phyloP scores from a whole-genome alignment of 1,284 basidiomycete genomes.

The Leccinum huronense region DNA sequence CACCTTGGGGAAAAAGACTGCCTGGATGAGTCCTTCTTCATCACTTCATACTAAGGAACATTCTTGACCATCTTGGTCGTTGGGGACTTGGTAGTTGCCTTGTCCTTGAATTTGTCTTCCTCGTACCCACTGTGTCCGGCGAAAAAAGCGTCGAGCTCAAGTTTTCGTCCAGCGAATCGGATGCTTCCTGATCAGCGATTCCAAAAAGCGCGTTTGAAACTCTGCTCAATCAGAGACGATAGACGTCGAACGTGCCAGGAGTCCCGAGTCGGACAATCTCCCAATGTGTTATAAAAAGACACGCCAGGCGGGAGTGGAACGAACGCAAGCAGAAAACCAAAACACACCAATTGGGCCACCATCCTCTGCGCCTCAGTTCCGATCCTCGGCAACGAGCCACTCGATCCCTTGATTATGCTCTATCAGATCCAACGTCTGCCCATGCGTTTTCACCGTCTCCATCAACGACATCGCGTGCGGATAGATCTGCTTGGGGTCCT shows the following conservation, averaged over 20 bases:
- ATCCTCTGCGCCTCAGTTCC: conserved; percentile 28
- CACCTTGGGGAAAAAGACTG: conserved; percentile 53
- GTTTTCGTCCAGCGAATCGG: conserved; percentile 61
- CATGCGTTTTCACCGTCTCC: background rate
- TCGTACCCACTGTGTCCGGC: conserved; percentile 79
- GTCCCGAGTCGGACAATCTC: too few species aligned
- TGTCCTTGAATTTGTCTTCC: conserved; percentile 49
- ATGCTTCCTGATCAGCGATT: too few species aligned
- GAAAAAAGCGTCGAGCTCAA: conserved; percentile 41
- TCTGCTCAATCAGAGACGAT: too few species aligned
- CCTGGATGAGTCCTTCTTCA: conserved; percentile 88
- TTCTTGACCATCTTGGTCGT: conserved; percentile 97
- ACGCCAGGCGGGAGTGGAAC: background rate
- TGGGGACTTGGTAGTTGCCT: conserved; percentile 46
- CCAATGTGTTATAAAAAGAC: too few species aligned
- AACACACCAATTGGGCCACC: background rate
- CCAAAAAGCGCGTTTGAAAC: too few species aligned
- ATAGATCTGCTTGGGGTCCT: background rate
- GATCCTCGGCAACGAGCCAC: background rate
- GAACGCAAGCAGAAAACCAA: background rate
- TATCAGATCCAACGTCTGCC: background rate
- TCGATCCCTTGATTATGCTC: background rate
- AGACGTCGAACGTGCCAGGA: too few species aligned
- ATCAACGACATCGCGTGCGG: background rate
- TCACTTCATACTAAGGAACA: conserved; percentile 87